Evolutionary conservation across 768 basidiomycete genomes (phyloP), one percentile per base, ranked within the genome.

Genomic region (Imleria badia): DNA sequence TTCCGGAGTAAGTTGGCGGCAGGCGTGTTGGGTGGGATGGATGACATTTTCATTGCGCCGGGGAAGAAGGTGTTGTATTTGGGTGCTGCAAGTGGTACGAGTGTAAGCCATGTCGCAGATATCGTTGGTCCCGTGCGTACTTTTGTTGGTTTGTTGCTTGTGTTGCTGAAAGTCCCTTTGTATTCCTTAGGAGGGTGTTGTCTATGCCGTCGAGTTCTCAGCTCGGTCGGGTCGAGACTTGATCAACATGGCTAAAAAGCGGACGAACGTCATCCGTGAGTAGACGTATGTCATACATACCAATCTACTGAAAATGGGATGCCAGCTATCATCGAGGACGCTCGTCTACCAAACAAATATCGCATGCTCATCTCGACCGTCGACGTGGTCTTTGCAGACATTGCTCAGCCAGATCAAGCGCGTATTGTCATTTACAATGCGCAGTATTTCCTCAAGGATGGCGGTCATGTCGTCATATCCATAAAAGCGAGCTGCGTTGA

Each of bases 401-500:
- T 99, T 45, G 97, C 97, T 1, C 97, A 99, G 70, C 96, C 96
- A 41, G 95, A 99, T 75, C 97, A 99, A 76, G 95, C 95, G 3
- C 94, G 95, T 78, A 98, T 98, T 66, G 92, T 98, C 58, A 80
- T 83, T 38, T 82, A 86, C 72, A 98, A 99, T 73, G 92, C 96
- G 0, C 86, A 97, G 63, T 86, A 87, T 72, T 99, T 99, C 87
- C 81, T 99, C 51, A 98, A 96, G 73, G 88, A 95, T 71, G 84
- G 82, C 30, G 97, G 97, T 3, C 92, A 97, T 65, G 78, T 83
- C 63, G 86, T 99, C 64, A 94, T 99, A 60, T 98, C 96, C 51
- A 97, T 99, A 82, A 99, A 99, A 78, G 97, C 97, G 30, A 94
- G 90, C 65, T 99, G 97, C 79, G 89, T 99, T 71, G 97, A 99